A percentile compares a stretch with the other conserved stretches of the same genome.
Evolutionary conservation across 495 filamentous ascomycete species (phyloP).

Genomic region (Massariosphaeria phaeospora): DNA sequence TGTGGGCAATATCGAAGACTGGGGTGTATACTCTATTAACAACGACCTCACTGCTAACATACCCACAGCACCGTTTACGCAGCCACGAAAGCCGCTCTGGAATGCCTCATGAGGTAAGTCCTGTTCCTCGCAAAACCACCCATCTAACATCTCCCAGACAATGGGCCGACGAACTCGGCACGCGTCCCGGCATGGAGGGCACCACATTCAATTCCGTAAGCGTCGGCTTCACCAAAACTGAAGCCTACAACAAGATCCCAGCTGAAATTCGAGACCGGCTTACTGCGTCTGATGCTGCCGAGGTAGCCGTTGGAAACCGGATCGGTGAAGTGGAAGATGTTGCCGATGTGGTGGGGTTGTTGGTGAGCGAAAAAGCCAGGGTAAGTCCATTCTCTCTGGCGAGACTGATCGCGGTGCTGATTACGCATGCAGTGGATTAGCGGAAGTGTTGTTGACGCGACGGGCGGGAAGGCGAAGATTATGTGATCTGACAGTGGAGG

Average conservation of each 20-base stretch:
- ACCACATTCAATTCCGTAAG: slow-evolving; percentile 27
- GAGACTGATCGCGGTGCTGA: not conserved
- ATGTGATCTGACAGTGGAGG: not conserved
- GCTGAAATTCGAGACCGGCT: slow-evolving; percentile 1
- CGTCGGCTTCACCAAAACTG: slow-evolving; percentile 27
- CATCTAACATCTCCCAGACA: not conserved
- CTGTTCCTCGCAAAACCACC: not conserved
- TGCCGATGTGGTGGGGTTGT: slow-evolving; percentile 31
- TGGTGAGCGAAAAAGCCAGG: slow-evolving; percentile 28
- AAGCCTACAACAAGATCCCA: slow-evolving; percentile 23
- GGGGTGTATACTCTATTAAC: no score
- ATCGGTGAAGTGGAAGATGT: slow-evolving; percentile 29
- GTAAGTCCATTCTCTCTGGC: not conserved
- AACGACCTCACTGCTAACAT: not conserved
- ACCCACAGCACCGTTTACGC: slow-evolving; percentile 18
- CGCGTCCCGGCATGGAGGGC: slow-evolving; percentile 9
- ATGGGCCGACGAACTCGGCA: slow-evolving; percentile 28
- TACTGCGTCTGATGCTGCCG: slow-evolving; percentile 19
- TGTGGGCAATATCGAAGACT: no score
- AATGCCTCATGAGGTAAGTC: slow-evolving; percentile 24
- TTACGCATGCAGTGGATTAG: slow-evolving; percentile 20
- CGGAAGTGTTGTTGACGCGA: slow-evolving; percentile 30
- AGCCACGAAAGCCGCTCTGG: slow-evolving; percentile 22
- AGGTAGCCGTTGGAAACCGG: slow-evolving; percentile 27
- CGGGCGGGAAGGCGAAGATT: slow-evolving; percentile 29